These are phyloP conservation scores for Lathyrus sativus DNA, from an alignment of 306 rosid species.

Conservation along the genomic window DNA sequence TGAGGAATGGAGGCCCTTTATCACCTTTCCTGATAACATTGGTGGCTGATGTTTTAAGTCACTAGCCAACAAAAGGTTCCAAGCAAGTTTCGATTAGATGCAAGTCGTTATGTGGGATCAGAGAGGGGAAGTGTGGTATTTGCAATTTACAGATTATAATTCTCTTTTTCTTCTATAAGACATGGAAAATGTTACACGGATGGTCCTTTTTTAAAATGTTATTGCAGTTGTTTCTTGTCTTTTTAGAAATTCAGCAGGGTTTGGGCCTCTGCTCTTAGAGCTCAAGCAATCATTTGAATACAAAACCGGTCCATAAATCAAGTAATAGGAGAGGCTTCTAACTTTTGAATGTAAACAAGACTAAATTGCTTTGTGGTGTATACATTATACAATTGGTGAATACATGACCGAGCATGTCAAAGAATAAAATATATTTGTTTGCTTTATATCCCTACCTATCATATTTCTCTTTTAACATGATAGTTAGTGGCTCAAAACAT, in stretches of 20 bases:
- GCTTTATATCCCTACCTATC: background rate
- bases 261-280: background rate
- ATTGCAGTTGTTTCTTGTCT: background rate
- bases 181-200: background rate
- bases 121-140: background rate
- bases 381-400: background rate
- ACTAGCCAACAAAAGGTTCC: background rate
- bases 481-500: background rate
- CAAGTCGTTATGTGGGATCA: background rate
- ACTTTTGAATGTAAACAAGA: background rate
- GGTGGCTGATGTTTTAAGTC: background rate
- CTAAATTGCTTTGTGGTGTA: background rate
- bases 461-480: background rate
- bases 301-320: background rate
- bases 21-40: background rate
- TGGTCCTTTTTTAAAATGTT: background rate
- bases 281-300: background rate
- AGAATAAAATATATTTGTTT: background rate
- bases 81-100: background rate
- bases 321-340: background rate
- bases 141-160: background rate
- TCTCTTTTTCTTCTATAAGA: background rate
- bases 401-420: background rate
- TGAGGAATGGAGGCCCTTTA: background rate
- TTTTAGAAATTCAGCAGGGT: background rate